Conservation (phyloP, 1,284 basidiomycete genomes). For the Melampsora medusae region DNA sequence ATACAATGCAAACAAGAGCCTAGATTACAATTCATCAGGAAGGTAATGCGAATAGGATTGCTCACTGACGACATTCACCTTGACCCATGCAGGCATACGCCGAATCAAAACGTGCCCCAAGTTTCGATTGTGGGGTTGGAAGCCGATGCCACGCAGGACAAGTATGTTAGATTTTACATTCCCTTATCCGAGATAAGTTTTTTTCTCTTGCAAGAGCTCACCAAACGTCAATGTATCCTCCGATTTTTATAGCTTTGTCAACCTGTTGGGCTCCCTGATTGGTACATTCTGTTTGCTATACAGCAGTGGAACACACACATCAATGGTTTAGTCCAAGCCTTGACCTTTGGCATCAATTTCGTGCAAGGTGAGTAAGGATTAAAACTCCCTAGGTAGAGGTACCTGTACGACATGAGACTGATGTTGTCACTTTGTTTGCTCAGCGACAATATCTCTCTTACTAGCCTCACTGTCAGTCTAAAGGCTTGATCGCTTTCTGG, state of each 20-base stretch:
- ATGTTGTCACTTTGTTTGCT: neutral
- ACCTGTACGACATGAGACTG: neutral
- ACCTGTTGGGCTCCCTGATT: conserved; percentile 28
- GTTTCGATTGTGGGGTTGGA: conserved; percentile 40
- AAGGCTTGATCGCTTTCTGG: conserved; percentile 10
- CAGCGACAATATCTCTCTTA: conserved; percentile 6
- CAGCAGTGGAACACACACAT: conserved; percentile 42
- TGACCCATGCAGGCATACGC: conserved; percentile 18
- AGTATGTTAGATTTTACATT: neutral
- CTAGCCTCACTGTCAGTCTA: conserved; percentile 20
- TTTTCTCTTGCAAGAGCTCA: neutral
- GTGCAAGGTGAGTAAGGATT: conserved; percentile 27
- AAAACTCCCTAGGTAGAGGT: neutral
- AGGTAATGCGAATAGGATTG: too few relatives aligned
- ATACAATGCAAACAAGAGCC: too few relatives aligned
- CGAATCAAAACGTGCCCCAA: conserved; percentile 11
- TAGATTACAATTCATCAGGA: too few relatives aligned
- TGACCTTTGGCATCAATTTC: conserved; percentile 28
- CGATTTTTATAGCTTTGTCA: conserved; percentile 21
- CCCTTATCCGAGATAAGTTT: neutral
- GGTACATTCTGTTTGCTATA: conserved; percentile 39
- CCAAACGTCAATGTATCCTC: neutral
- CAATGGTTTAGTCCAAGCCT: conserved; percentile 21
- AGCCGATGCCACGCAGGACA: conserved; percentile 21
- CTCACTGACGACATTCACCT: too few relatives aligned